These are phyloP conservation scores for Sphagnum fallax DNA, from an alignment of 228 moss, liverwort and hornwort species.

Conservation along the genomic window DNA sequence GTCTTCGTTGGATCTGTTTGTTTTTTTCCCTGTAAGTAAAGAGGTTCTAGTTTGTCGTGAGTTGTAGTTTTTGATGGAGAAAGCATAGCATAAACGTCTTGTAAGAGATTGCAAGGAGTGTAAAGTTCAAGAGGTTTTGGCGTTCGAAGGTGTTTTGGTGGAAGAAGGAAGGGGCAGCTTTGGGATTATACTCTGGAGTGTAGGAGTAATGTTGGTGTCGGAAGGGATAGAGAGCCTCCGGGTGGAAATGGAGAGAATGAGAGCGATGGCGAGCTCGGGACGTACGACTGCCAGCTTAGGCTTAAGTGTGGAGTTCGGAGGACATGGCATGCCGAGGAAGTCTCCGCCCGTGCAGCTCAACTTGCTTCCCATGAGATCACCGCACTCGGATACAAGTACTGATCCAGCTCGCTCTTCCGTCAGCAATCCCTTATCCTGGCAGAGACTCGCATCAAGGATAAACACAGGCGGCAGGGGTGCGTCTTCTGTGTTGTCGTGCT, in stretches of 20 bases:
- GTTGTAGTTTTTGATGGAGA: too few relatives aligned
- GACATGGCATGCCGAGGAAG: conserved; percentile 49
- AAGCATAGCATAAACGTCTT: too few relatives aligned
- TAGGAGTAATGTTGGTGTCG: conserved; percentile 38
- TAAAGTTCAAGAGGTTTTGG: too few relatives aligned
- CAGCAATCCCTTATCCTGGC: conserved; percentile 62
- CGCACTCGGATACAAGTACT: conserved; percentile 49
- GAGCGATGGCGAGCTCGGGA: conserved; percentile 79
- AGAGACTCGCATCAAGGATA: conserved; percentile 67
- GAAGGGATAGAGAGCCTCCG: conserved; percentile 63
- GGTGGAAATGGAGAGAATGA: conserved; percentile 72
- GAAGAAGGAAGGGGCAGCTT: too few relatives aligned
- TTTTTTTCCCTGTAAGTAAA: too few relatives aligned
- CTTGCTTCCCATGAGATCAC: conserved; percentile 74
- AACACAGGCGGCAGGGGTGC: conserved; percentile 67
- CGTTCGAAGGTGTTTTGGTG: too few relatives aligned
- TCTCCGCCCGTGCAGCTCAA: conserved; percentile 84
- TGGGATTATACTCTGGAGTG: neutral
- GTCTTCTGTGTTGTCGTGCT: neutral
- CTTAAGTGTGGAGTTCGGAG: conserved; percentile 72
- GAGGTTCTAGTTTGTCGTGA: too few relatives aligned
- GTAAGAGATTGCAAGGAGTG: too few relatives aligned
- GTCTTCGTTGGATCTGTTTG: too few relatives aligned
- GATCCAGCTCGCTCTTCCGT: conserved; percentile 34
- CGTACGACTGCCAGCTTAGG: conserved; percentile 48